Evolutionary conservation across 139 green algal genomes (phyloP), one percentile per base, ranked within the genome.

Genomic region (Haematococcus lacustris): DNA sequence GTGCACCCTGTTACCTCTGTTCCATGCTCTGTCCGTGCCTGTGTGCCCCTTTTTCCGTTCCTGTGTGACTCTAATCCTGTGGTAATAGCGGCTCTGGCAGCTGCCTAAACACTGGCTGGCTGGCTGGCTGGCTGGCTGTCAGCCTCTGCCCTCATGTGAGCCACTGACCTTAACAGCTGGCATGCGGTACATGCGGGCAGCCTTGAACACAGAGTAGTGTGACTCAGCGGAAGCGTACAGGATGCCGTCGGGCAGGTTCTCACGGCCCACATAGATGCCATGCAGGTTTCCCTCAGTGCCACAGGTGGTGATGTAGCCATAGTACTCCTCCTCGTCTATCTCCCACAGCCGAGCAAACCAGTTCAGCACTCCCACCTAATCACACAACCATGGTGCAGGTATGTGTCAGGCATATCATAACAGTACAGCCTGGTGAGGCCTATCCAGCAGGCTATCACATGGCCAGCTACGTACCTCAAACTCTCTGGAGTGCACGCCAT

Each of bases 251-350:
- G 91, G 91, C 61, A 94, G 82, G 77, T 90, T 91, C 76, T 96
- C 91, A 0, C 91, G 85, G 5, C 93, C 93, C 1, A 97, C 87
- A 21, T 70, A 69, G 83, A 98, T 97, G 70, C 94, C 94, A 75
- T 98, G 93, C 78, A 98, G 87, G 84, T 98, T 98, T 51, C 94
- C 94, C 82, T 98, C 94, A 38, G 94, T 98, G 76, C 94, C 94
- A 75, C 93, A 98, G 80, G 97, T 98, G 59, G 94, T 98, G 76
- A 98, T 94, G 87, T 98, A 98, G 60, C 94, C 94, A 91, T 93
- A 98, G 79, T 96, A 98, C 41, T 96, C 93, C 38, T 94, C 79
- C 70, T 82, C 68, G 2, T 93, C 85, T 60, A 98, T 95, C 78
- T 98, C 91, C 94, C 94, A 98, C 38, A 98, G 83, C 66, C 82